Evolutionary conservation across 306 rosid genomes (phyloP), one percentile per base, ranked within the genome.

Genomic region (Crataegus laevigata): DNA sequence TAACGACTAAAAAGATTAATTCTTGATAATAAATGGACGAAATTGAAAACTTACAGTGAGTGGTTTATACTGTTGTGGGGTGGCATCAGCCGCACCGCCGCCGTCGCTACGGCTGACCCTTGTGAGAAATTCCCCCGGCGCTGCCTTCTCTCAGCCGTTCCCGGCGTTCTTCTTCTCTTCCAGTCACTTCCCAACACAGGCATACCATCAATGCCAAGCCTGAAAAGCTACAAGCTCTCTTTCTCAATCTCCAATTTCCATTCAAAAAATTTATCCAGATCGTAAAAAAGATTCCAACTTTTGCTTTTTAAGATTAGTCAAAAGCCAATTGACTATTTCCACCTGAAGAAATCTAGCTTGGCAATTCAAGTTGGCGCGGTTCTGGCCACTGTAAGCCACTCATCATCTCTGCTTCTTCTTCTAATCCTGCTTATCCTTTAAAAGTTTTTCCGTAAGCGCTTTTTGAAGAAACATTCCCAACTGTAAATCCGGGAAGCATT

Each of bases 331-430:
- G 80, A 75, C 52, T 29, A 38, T 77, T 19, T 64, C 73, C 72
- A 55, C 67, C 75, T 78, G 13, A 81, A 90, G 78, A 83, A 87
- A 75, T 43, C 91, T 57, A 75, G 79, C 80, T 84, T 91, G 80
- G 90, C 89, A 29, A 67, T 90, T 68, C 94, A 90, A 71, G 47
- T 89, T 47, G 97, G 90, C 75, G 88, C 90, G 25, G 72, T 89
- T 82, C 81, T 90, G 82, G 93, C 96, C 77, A 66, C 82, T 59
- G 97, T 94, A 79, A 84, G 91, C 74, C n/a, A n/a, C 70, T 3
- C 55, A 6, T 43, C 54, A 47, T 63, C 67, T 60, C 47, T 52
- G 13, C 21, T 3, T 28, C 11, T n/a, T 6, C 14, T 26, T 72
- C 9, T 50, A 5, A 19, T 4, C 29, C 9, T 26, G 73, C 8